These are phyloP conservation scores for Ceratobasidium sp. DNA, from an alignment of 1,284 basidiomycete genomes.

Conservation along the genomic window DNA sequence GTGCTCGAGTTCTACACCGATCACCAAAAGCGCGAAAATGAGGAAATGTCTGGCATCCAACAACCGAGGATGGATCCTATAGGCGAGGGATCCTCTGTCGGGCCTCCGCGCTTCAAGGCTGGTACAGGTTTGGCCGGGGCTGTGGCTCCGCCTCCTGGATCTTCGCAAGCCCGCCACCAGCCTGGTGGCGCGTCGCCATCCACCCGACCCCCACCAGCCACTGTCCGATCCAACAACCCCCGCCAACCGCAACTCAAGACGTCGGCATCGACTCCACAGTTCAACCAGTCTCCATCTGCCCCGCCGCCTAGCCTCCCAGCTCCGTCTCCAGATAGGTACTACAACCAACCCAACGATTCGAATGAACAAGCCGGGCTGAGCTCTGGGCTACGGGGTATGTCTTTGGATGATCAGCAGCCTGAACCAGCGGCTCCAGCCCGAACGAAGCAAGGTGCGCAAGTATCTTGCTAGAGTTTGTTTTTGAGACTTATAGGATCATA, in stretches of 20 bases:
- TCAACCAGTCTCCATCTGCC: constrained; percentile 15
- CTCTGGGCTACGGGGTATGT: constrained; percentile 6
- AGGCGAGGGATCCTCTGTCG: neutral
- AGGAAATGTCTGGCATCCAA: constrained; percentile 59
- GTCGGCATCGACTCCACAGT: constrained; percentile 10
- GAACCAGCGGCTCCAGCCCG: constrained; percentile 7
- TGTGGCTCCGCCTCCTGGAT: constrained; percentile 34
- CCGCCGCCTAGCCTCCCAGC: constrained; percentile 1
- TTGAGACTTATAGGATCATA: neutral
- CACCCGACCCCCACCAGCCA: constrained; percentile 54
- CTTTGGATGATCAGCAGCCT: constrained; percentile 7
- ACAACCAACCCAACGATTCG: neutral
- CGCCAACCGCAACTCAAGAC: constrained; percentile 57
- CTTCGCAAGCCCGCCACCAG: constrained; percentile 22
- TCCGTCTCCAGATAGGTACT: constrained; percentile 10
- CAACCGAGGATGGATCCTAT: constrained; percentile 28
- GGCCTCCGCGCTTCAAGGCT: constrained; percentile 79
- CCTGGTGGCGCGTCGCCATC: neutral
- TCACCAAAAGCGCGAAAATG: constrained; percentile 91
- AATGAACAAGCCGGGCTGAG: constrained; percentile 15
- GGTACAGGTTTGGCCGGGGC: constrained; percentile 85
- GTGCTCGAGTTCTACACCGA: constrained; percentile 99
- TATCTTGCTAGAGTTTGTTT: neutral
- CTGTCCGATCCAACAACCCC: constrained; percentile 46
- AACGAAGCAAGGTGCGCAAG: constrained; percentile 8